Base-by-base conservation (phyloP, 1,284 basidiomycete genomes). In the Ustilago trichophora region DNA sequence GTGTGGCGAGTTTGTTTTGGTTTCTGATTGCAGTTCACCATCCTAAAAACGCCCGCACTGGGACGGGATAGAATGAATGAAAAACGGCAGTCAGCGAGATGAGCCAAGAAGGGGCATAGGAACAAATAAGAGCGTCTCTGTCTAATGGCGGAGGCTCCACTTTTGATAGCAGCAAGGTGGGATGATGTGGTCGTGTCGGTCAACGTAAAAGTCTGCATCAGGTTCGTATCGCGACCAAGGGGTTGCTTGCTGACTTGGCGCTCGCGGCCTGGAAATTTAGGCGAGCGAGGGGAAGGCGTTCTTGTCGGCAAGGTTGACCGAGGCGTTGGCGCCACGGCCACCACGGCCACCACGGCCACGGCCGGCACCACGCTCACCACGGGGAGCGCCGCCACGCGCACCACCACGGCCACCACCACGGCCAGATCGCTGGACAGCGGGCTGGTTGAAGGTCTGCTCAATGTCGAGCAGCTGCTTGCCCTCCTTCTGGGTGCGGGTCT, bases 281-380 rank as follows among this genome's bases (percentile, higher is more conserved):
- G 68, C 68, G 25, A 80, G 76, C 56, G 73, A 68, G 40, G 79
- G 79, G 78, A 81, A 81, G 32, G 79, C 79, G 45, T 66, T 64
- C 60, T 75, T 50, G 71, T 81, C 79, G 42, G 65, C 57, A 34
- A 81, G 72, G 76, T 90, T 57, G 84, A 87, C 44, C 82, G 85
- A 65, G 85, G 87, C 71, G 83, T 87, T 32, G 85, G 86, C 66
- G 86, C 90, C 67, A 83, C 83, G 49, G 82, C 84, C 43, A 63
- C 73, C 6, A 84, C 87, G 11, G 84, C 89, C 42, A 85, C 86
- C 78, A 46, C 71, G 67, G 53, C 62, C 59, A 54, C 65, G 59
- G 43, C 51, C 47, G 38, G 53, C 52, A 36, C 65, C 68, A 50
- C 70, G 52, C 47, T 75, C 73, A 35, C 74, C 70, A 35, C 58